phyloP scores from a whole-genome alignment of 768 basidiomycete genomes.

The Leccinellum luteum region DNA sequence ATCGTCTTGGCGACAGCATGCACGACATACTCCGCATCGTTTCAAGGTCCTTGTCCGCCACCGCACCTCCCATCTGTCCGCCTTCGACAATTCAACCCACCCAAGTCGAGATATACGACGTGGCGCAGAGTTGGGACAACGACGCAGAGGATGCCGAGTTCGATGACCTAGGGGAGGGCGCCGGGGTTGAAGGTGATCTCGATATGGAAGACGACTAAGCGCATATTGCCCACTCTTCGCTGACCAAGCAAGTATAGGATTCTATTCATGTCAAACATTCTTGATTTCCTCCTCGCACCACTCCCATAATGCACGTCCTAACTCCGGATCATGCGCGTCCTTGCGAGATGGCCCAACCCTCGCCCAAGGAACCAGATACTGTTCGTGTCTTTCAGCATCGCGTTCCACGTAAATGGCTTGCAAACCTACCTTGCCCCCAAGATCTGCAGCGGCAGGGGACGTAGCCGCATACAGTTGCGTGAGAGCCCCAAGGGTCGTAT shows the following conservation, averaged over 20 bases:
- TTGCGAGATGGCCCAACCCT: conserved; percentile 24
- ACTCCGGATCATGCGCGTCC: conserved; percentile 19
- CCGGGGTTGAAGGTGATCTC: conserved; percentile 66
- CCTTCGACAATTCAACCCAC: not conserved
- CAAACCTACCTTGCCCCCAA: conserved; percentile 28
- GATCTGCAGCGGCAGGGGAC: conserved; percentile 18
- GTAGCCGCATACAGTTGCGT: conserved; percentile 34
- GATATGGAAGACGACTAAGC: conserved; percentile 57
- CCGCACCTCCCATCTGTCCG: not conserved
- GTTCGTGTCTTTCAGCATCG: not conserved
- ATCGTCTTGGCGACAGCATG: conserved; percentile 69
- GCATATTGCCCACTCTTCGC: too few relatives aligned
- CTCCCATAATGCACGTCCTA: conserved; percentile 31
- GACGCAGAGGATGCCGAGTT: conserved; percentile 54
- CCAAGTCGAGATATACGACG: conserved; percentile 8
- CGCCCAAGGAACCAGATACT: conserved; percentile 38
- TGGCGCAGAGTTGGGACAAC: conserved; percentile 31
- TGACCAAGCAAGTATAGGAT: not conserved
- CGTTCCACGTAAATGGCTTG: not conserved
- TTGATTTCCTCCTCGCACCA: conserved; percentile 37
- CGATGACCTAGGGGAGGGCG: conserved; percentile 65
- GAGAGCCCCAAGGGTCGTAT: conserved; percentile 20
- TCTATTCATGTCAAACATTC: conserved; percentile 9
- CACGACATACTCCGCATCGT: conserved; percentile 65
- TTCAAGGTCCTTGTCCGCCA: conserved; percentile 36